Evolutionary conservation across 2,329 filamentous ascomycete genomes (phyloP).

Genomic region (Atkinsonella hypoxylon): DNA sequence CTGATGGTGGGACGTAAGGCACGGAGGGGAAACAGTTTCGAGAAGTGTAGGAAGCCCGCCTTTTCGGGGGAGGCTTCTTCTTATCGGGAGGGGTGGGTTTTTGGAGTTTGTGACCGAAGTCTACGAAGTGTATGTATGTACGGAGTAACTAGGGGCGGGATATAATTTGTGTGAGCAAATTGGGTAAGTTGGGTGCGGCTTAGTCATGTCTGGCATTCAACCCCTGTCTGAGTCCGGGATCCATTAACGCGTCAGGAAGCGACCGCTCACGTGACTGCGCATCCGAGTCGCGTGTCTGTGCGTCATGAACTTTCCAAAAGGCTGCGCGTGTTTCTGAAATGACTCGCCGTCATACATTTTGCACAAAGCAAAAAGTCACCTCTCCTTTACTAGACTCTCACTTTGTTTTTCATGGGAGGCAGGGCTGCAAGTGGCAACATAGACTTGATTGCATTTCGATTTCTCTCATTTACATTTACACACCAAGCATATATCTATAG

Average conservation of each 20-base stretch:
- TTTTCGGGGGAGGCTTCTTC: constrained; percentile 2
- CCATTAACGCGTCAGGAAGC: constrained; percentile 2
- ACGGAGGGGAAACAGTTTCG: constrained; percentile 35
- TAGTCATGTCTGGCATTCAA: not conserved
- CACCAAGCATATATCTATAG: too few relatives aligned
- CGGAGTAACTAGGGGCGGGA: too few relatives aligned
- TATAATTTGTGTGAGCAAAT: too few relatives aligned
- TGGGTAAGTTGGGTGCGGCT: too few relatives aligned
- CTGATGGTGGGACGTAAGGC: constrained; percentile 19
- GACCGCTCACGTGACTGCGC: constrained; percentile 20
- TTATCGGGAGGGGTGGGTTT: not conserved
- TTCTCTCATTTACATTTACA: not conserved
- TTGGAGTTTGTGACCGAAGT: not conserved
- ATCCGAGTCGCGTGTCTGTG: constrained; percentile 21
- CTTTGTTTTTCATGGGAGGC: not conserved
- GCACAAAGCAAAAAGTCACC: not conserved
- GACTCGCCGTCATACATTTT: not conserved
- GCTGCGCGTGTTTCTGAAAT: constrained; percentile 2
- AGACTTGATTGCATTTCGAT: not conserved
- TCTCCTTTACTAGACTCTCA: constrained; percentile 1
- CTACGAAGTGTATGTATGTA: too few relatives aligned
- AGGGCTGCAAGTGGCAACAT: not conserved
- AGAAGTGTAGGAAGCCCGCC: constrained; percentile 2
- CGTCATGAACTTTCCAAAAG: constrained; percentile 16
- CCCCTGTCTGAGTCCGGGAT: not conserved